phyloP scores from a whole-genome alignment of 2,329 filamentous ascomycete species.

The Trematosphaeria pertusa region DNA sequence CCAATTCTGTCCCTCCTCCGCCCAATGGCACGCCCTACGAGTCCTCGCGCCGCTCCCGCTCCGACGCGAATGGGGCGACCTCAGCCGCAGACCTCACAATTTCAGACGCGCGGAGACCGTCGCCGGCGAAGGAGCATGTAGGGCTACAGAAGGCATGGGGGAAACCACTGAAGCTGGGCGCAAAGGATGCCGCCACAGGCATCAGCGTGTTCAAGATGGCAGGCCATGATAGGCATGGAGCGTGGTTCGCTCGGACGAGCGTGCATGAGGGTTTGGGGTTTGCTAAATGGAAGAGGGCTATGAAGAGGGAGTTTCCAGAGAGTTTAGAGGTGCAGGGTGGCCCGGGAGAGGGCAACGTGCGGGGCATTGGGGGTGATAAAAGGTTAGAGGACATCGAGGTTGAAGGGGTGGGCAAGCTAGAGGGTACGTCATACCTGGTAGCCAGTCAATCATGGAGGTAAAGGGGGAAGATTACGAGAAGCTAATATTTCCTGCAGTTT shows the following conservation, averaged over 20 bases:
- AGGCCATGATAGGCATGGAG: conserved; percentile 79
- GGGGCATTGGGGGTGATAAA: conserved; percentile 84
- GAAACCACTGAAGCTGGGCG: conserved; percentile 77
- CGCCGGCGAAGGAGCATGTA: conserved; percentile 60
- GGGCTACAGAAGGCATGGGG: conserved; percentile 81
- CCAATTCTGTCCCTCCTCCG: conserved; percentile 76
- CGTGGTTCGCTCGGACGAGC: conserved; percentile 89
- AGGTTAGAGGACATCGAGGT: conserved; percentile 69
- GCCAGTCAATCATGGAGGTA: no score
- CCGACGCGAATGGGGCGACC: conserved; percentile 60
- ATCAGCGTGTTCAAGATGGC: conserved; percentile 82
- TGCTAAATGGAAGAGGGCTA: conserved; percentile 75
- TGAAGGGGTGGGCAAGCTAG: conserved; percentile 66
- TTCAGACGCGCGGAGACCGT: conserved; percentile 58
- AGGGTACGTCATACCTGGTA: conserved; percentile 58
- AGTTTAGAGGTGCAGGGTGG: conserved; percentile 74
- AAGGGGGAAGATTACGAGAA: conserved; percentile 3
- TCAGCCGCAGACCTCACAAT: conserved; percentile 61
- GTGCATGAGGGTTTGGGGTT: conserved; percentile 82
- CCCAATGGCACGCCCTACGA: conserved; percentile 54
- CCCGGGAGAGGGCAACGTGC: conserved; percentile 75
- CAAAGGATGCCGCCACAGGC: conserved; percentile 75
- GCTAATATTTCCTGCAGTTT: conserved; percentile 61
- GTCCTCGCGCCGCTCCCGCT: conserved; percentile 62
- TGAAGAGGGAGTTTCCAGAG: conserved; percentile 81